Base-by-base conservation (phyloP, 2,329 filamentous ascomycete species). In the Periconia sp. region DNA sequence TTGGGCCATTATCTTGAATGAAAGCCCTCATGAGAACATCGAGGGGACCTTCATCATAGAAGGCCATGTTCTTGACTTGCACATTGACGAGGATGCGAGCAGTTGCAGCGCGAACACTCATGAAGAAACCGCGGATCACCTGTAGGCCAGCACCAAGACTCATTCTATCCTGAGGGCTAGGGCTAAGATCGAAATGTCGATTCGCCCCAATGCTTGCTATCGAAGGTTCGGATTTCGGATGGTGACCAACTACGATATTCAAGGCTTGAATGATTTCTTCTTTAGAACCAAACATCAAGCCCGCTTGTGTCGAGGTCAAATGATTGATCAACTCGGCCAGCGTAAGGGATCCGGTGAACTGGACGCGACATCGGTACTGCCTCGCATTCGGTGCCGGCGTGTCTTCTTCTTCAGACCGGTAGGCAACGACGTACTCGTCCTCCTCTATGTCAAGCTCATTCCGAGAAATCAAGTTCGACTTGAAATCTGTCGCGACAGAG, bases 101-200 rank as follows among this genome's bases (percentile, higher is more conserved):
- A 18, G 82, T 82, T 1, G 82, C 81, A 9, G 81, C 74, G 6
- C 85, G 81, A 43, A 84, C 80, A 61, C 83, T 86, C 9, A 82
- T 74, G 61, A 82, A 86, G 68, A 82, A 87, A 0, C 85, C 85
- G 37, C 84, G 77, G 11, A 86, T 70, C 1, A 82, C 83, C 50
- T 81, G 73, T 0, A 87, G 72, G 1, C 82, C 82, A 11, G 69
- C 73, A 7, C 76, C 77, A 0, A 87, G 74, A 41, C 75, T 65
- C 3, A 65, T 66, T 1, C 11, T 53, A 3, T 31, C 46, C 23
- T 27, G 23, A 8, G 58, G 44, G 6, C 77, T 61, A 0, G 77
- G 75, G 55, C 77, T 84, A 0, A 63, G 50, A 1, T 56, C 62
- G 40, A 68, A 69, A 30, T 33, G 57, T 44, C 79, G 79, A 58